Conservation (phyloP, 2,329 filamentous ascomycete species). For the Beauveria scarabaeidicola region DNA sequence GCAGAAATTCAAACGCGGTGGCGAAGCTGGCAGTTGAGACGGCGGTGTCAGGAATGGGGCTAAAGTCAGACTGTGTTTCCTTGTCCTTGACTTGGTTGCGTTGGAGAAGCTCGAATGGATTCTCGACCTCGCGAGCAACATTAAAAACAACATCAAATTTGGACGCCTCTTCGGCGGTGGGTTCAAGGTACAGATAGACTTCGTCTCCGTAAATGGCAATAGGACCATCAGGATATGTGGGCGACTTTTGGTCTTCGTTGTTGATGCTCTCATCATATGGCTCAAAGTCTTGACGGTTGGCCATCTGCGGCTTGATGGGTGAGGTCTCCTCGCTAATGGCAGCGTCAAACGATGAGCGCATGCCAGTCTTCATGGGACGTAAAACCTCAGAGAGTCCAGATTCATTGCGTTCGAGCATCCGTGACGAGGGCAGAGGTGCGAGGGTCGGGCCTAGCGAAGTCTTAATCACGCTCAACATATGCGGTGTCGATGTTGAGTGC, state of each 20-base stretch:
- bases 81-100: slow-evolving; percentile 22
- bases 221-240: slow-evolving; percentile 73
- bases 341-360: slow-evolving; percentile 29
- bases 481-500: slow-evolving; percentile 59
- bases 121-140: slow-evolving; percentile 71
- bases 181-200: slow-evolving; percentile 73
- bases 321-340: slow-evolving; percentile 48
- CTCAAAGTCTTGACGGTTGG: slow-evolving; percentile 47
- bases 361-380: slow-evolving; percentile 40
- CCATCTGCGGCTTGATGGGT: slow-evolving; percentile 52
- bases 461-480: slow-evolving; percentile 53
- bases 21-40: slow-evolving; percentile 49
- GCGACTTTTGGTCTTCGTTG: slow-evolving; percentile 71
- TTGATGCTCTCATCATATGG: slow-evolving; percentile 59
- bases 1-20: slow-evolving; percentile 52
- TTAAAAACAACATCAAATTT: slow-evolving; percentile 79
- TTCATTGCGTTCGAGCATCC: slow-evolving; percentile 50
- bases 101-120: slow-evolving; percentile 52
- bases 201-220: slow-evolving; percentile 73
- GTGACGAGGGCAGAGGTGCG: slow-evolving; percentile 52
- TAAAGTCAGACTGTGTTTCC: slow-evolving; percentile 29
- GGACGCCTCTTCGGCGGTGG: slow-evolving; percentile 66
- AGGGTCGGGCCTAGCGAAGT: slow-evolving; percentile 41
- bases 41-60: slow-evolving; percentile 44
- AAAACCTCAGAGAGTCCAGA: slow-evolving; percentile 51